Conservation (phyloP, 2,329 filamentous ascomycete genomes). For the Cryphonectria parasitica region DNA sequence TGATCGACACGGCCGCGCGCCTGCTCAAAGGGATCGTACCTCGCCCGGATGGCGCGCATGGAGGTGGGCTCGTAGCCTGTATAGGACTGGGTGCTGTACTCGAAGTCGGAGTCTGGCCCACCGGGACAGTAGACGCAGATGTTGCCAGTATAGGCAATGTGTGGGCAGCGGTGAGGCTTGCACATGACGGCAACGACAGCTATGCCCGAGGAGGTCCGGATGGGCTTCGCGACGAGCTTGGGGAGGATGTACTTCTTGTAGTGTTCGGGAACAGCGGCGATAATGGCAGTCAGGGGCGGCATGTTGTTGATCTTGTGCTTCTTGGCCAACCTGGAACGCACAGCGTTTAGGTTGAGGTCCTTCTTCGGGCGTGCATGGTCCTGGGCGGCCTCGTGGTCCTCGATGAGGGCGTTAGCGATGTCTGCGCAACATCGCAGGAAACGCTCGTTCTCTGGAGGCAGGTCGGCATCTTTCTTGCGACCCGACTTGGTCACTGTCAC, state of each 20-base stretch:
- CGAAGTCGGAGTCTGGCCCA: conserved; percentile 96
- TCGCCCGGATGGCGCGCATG: conserved; percentile 95
- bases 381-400: conserved; percentile 84
- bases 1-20: conserved; percentile 94
- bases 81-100: conserved; percentile 98
- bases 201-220: conserved; percentile 93
- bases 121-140: conserved; percentile 99
- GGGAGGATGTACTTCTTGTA: conserved; percentile 99
- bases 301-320: conserved; percentile 89
- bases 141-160: conserved; percentile 98
- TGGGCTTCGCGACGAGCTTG: conserved; percentile 95
- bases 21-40: conserved; percentile 98
- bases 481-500: conserved; percentile 65
- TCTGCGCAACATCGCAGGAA: conserved; percentile 94
- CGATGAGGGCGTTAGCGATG: conserved; percentile 89
- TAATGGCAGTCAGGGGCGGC: conserved; percentile 93
- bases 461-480: conserved; percentile 72
- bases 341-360: conserved; percentile 89
- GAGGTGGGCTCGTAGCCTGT: conserved; percentile 98
- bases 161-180: conserved; percentile 95
- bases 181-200: conserved; percentile 99
- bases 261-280: conserved; percentile 97
- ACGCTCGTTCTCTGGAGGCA: conserved; percentile 91
- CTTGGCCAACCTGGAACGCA: conserved; percentile 86
- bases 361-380: conserved; percentile 74